These are phyloP conservation scores for Daedaleopsis sinensis DNA, from an alignment of 768 basidiomycete genomes.

Conservation along the genomic window DNA sequence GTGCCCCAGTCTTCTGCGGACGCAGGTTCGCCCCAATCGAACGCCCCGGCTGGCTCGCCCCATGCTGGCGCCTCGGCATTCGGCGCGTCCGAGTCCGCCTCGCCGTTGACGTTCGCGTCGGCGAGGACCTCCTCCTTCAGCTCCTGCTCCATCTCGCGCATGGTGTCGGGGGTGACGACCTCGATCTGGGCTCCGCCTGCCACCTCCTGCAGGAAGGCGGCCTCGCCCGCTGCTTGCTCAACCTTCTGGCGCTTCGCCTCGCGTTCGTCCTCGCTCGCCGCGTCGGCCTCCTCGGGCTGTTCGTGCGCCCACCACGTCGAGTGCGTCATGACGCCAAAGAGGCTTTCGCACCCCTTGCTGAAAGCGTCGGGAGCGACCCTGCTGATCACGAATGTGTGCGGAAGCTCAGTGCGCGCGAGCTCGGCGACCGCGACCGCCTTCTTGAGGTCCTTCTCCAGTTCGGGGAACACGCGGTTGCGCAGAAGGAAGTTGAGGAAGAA, in stretches of 20 bases:
- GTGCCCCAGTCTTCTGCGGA: constrained; percentile 11
- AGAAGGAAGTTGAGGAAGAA: constrained; percentile 69
- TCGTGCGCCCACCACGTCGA: constrained; percentile 9
- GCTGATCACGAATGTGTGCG: constrained; percentile 48
- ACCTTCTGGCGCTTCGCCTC: constrained; percentile 30
- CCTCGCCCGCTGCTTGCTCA: constrained; percentile 16
- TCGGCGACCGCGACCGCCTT: constrained; percentile 48
- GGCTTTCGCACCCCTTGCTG: constrained; percentile 48
- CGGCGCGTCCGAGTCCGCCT: constrained; percentile 1
- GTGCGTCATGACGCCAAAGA: constrained; percentile 45
- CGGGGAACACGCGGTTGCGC: constrained; percentile 55
- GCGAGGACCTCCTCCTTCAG: constrained; percentile 19
- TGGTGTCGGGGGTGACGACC: constrained; percentile 17
- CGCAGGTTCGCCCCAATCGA: constrained; percentile 8
- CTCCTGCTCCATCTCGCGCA: constrained; percentile 14
- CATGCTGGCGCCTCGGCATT: constrained; percentile 15
- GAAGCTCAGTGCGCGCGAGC: constrained; percentile 51
- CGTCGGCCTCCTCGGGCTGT: constrained; percentile 12
- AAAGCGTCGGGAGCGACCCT: constrained; percentile 53
- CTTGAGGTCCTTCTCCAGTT: constrained; percentile 51
- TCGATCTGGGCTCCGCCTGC: constrained; percentile 16
- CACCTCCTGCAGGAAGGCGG: constrained; percentile 8
- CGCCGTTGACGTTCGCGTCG: constrained; percentile 20
- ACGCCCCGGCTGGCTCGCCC: constrained; percentile 14
- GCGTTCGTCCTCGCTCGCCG: constrained; percentile 30